Evolutionary conservation across 2,329 filamentous ascomycete species (phyloP), one percentile per base, ranked within the genome.

Genomic region (Claviceps humidiphila): DNA sequence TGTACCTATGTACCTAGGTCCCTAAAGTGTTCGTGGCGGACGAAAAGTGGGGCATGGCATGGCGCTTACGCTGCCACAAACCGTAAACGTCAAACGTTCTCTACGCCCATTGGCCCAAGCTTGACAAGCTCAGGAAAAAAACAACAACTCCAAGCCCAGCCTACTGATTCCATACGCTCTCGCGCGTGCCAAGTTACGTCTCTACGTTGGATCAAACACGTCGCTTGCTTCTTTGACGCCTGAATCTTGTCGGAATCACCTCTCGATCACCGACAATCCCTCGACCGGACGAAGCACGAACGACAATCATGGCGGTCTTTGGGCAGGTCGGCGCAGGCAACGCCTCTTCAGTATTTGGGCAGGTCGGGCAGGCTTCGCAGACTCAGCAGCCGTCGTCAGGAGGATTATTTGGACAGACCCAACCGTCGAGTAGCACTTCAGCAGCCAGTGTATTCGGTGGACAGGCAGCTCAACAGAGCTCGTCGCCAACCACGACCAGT

Each of bases 51-150:
- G 24, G 8, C 48, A 4, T n/a, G 13, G 2, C 42, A 43, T 22
- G 20, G 47, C 8, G 47, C 38, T 24, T 41, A 39, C 13, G 30
- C 30, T 34, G 30, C 30, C 30, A 34, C 30, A 34, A 30, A 30
- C 26, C 26, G 26, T 11, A 41, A 20, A 41, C 6, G 11, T 5
- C 45, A 34, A 24, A 34, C n/a, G 16, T 22, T n/a, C 47, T 4
- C n/a, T 39, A 7, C 45, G 53, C 43, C 64, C 58, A 68, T 68
- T 68, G 66, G 66, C 8, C 56, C 53, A 58, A 68, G 66, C 66
- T 68, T 52, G 48, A 20, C 53, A 57, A 57, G 41, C 47, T 40
- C 20, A 13, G 7, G n/a, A 50, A 50, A 34, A 24, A 24, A 44
- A 30, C n/a, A 34, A 20, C 37, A 20, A 40, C 16, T 11, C n/a